These are phyloP conservation scores for Argentina anserina DNA, from an alignment of 306 rosid species.

Conservation along the genomic window DNA sequence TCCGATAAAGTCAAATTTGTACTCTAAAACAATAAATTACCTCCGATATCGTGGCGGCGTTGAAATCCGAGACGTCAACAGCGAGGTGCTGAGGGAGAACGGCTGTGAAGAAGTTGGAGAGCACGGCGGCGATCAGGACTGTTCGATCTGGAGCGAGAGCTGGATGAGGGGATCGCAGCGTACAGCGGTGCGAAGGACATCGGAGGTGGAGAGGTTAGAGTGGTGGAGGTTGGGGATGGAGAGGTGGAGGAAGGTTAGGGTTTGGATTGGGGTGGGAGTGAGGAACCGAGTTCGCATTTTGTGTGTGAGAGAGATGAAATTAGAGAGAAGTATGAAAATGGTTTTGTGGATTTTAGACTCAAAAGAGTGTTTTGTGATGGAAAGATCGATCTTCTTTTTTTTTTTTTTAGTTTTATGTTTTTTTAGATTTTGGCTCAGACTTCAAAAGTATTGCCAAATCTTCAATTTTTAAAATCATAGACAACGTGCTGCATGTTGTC, in stretches of 20 bases:
- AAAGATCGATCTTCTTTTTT: no score
- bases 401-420: no score
- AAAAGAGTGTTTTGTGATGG: no score
- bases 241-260: slow-evolving; percentile 50
- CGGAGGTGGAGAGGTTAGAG: slow-evolving; percentile 29
- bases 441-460: no score
- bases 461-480: no score
- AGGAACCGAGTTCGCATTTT: slow-evolving; percentile 72
- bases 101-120: slow-evolving; percentile 52
- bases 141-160: slow-evolving; percentile 42
- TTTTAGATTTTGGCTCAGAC: no score
- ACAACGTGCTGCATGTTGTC: no score
- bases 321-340: no score
- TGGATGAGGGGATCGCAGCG: slow-evolving; percentile 32
- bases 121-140: slow-evolving; percentile 41
- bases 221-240: slow-evolving; percentile 47
- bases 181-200: slow-evolving; percentile 38
- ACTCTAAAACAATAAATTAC: slow-evolving; percentile 24
- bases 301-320: no score
- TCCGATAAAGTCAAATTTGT: background rate
- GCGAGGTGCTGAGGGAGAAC: slow-evolving; percentile 56
- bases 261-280: slow-evolving; percentile 34
- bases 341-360: no score
- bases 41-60: slow-evolving; percentile 19
- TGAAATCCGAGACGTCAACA: background rate